Evolutionary conservation across 306 rosid species (phyloP), one percentile per base, ranked within the genome.

Genomic region (Macrotyloma uniflorum): DNA sequence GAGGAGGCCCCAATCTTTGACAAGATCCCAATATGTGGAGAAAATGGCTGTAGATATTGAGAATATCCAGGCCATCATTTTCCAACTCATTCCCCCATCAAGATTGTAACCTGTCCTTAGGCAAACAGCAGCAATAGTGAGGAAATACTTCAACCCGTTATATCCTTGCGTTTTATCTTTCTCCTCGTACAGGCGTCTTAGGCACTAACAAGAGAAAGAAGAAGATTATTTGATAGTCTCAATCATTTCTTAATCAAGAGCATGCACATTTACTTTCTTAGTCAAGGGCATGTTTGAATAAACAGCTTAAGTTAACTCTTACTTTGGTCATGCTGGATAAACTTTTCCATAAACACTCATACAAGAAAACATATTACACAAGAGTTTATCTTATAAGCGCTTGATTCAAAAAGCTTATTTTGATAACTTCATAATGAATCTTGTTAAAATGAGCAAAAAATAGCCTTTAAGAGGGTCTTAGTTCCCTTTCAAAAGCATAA

Each of bases 1-100:
- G 22, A 89, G 82, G 38, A 91, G 97, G 35, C 93, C 94, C 94
- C 97, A 91, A 69, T 91, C 97, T 3, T 85, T 68, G 46, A 84
- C 83, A 59, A 91, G 79, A 82, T 91, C 93, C 97, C 94, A 92
- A 24, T 90, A 92, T 11, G 89, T 90, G 33, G 89, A 51, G 30
- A 75, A 53, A 22, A 85, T 9, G 67, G 93, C 88, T 50, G 97
- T 89, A 40, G 73, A 19, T 35, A 79, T 28, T 5, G 97, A 87
- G 87, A 87, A 82, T 1, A 79, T 16, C 80, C 85, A 81, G 0
- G 93, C 90, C 24, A 86, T 36, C n/a, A 81, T 54, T 64, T 65
- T 73, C 91, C 87, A 88, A 38, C 72, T 38, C 57, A 66, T 58
- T 14, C 84, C 83, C 1, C 23, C 8, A 58, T 87, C 22, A 20